Conservation (phyloP, 306 rosid genomes). For the Potentilla sterilis region DNA sequence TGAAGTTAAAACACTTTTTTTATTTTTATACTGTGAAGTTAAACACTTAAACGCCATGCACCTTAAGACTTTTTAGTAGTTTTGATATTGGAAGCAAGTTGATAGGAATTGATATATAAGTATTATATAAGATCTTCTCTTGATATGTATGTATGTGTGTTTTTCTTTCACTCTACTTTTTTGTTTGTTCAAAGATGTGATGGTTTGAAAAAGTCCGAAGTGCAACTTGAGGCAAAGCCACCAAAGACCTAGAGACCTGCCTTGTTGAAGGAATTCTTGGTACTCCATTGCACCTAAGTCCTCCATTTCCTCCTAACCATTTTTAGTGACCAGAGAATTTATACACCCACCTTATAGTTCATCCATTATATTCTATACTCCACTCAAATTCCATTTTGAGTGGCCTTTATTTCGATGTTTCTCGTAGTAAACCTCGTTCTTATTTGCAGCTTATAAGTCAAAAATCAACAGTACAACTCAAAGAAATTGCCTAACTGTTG, state of each 20-base stretch:
- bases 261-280: not conserved
- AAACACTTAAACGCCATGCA: too few species aligned
- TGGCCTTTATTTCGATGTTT: conserved; percentile 6
- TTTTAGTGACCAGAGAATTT: not conserved
- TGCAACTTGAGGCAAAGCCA: not conserved
- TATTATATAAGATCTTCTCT: too few species aligned
- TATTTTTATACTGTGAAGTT: too few species aligned
- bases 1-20: too few species aligned
- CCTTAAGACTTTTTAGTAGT: too few species aligned
- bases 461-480: not conserved
- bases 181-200: not conserved
- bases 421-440: not conserved
- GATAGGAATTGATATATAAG: too few species aligned
- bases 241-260: not conserved
- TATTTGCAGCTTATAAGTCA: not conserved
- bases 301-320: not conserved
- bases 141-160: too few species aligned
- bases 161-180: too few species aligned
- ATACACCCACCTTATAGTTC: not conserved
- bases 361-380: not conserved
- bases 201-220: not conserved
- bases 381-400: not conserved
- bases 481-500: not conserved
- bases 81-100: too few species aligned
- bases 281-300: not conserved